Percentiles rank a stretch among this genome's conserved stretches.
Evolutionary conservation across 129 eudicot genomes (phyloP).

Genomic region (Escallonia herrerae): DNA sequence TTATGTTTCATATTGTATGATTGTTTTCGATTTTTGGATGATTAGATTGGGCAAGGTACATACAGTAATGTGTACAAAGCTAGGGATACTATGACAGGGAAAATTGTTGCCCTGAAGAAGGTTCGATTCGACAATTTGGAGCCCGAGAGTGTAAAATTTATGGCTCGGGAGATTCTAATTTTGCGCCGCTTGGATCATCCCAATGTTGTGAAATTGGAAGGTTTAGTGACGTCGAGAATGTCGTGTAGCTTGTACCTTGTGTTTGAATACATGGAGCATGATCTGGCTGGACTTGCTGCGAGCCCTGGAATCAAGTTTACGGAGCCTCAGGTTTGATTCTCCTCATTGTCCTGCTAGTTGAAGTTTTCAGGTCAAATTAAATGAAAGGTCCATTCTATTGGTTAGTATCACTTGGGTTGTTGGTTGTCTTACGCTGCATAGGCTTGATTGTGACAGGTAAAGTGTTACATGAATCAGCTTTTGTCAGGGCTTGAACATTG

Average conservation of each 20-base stretch:
- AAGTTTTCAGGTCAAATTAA: neutral
- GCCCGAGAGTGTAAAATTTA: conserved; percentile 78
- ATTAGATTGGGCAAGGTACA: conserved; percentile 90
- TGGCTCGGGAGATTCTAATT: conserved; percentile 80
- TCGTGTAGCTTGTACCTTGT: conserved; percentile 29
- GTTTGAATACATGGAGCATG: conserved; percentile 31
- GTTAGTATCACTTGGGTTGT: neutral
- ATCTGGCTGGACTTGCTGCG: conserved; percentile 57
- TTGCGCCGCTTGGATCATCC: conserved; percentile 87
- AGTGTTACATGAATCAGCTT: conserved; percentile 89
- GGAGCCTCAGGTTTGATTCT: conserved; percentile 65
- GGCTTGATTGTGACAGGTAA: conserved; percentile 45
- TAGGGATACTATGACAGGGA: conserved; percentile 69
- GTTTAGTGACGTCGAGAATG: conserved; percentile 42
- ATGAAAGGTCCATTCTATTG: neutral
- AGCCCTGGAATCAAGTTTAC: conserved; percentile 74
- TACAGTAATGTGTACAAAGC: conserved; percentile 93
- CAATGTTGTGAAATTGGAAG: conserved; percentile 71
- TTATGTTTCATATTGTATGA: conserved; percentile 1
- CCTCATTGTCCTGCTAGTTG: neutral
- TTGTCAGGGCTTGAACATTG: conserved; percentile 94
- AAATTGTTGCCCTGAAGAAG: conserved; percentile 73
- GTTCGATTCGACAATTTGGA: conserved; percentile 84
- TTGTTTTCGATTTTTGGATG: conserved; percentile 2
- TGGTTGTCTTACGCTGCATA: conserved; percentile 1